A percentile compares a stretch with the other conserved stretches of the same genome.
Evolutionary conservation across 192 early-diverging fungal genomes (phyloP).

Genomic region (Mortierella hygrophila): DNA sequence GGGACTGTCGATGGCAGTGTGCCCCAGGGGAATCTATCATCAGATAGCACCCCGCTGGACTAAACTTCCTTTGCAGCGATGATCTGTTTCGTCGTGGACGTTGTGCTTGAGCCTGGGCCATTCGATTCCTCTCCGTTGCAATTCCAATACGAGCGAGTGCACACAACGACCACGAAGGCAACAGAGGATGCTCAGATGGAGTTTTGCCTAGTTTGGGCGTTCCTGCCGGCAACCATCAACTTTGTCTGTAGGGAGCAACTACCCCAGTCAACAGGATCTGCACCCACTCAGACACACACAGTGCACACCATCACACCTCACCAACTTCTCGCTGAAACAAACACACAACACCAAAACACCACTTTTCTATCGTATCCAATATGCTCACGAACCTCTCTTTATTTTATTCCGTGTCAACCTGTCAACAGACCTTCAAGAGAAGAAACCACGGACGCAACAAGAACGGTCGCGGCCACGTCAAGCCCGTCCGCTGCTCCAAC

Average conservation of each 20-base stretch:
- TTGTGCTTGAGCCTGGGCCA: background rate
- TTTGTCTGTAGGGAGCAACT: background rate
- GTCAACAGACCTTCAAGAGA: conserved; percentile 93
- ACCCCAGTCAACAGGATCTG: background rate
- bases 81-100: background rate
- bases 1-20: background rate
- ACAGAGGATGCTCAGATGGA: background rate
- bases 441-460: conserved; percentile 99
- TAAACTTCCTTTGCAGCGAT: background rate
- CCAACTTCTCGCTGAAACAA: background rate
- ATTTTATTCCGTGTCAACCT: background rate
- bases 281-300: background rate
- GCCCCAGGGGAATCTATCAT: conserved; percentile 28
- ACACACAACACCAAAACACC: background rate
- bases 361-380: background rate
- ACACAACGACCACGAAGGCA: background rate
- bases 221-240: background rate
- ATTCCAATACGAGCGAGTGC: background rate
- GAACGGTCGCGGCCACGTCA: conserved; percentile 98
- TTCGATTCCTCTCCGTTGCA: background rate
- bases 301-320: background rate
- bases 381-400: conserved; percentile 10
- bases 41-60: background rate
- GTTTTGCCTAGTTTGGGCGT: background rate
- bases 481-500: conserved; percentile 98